A percentile compares a stretch with the other conserved stretches of the same genome.
These are phyloP conservation scores for Trifolium repens DNA, from an alignment of 306 rosid genomes.

Conservation along the genomic window DNA sequence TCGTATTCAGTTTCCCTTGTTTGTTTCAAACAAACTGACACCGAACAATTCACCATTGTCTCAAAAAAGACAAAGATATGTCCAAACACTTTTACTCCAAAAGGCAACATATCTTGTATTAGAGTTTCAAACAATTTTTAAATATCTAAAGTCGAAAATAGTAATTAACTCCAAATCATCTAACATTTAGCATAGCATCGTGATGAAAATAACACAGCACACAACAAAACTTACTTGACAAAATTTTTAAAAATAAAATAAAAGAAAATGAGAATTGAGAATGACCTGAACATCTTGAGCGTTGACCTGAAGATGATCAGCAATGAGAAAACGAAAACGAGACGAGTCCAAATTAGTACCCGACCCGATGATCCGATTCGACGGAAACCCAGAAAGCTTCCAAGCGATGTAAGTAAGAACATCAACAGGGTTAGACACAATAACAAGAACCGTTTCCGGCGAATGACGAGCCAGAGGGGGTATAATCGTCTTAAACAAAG, in stretches of 20 bases:
- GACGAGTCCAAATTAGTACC: constrained; percentile 94
- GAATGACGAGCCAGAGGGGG: constrained; percentile 66
- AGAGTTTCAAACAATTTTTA: neutral
- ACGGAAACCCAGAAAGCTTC: constrained; percentile 88
- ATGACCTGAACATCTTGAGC: constrained; percentile 96
- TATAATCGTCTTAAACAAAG: constrained; percentile 60
- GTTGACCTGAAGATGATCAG: constrained; percentile 87
- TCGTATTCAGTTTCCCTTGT: neutral
- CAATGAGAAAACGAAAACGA: constrained; percentile 82
- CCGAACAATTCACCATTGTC: neutral
- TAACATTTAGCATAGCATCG: neutral
- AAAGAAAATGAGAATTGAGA: neutral
- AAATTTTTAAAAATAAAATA: neutral
- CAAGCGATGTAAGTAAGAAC: constrained; percentile 78
- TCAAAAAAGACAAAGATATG: neutral
- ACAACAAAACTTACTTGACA: neutral
- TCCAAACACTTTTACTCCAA: neutral
- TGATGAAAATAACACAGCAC: neutral
- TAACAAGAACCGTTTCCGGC: constrained; percentile 59
- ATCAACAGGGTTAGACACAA: constrained; percentile 89
- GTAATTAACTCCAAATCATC: neutral
- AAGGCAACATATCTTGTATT: neutral
- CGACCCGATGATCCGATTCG: constrained; percentile 81
- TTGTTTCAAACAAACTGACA: neutral
- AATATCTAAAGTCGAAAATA: too few species aligned